A percentile compares a stretch with the other conserved stretches of the same genome.
Evolutionary conservation across 2,329 filamentous ascomycete genomes (phyloP).

Genomic region (Calonectria henricotiae): DNA sequence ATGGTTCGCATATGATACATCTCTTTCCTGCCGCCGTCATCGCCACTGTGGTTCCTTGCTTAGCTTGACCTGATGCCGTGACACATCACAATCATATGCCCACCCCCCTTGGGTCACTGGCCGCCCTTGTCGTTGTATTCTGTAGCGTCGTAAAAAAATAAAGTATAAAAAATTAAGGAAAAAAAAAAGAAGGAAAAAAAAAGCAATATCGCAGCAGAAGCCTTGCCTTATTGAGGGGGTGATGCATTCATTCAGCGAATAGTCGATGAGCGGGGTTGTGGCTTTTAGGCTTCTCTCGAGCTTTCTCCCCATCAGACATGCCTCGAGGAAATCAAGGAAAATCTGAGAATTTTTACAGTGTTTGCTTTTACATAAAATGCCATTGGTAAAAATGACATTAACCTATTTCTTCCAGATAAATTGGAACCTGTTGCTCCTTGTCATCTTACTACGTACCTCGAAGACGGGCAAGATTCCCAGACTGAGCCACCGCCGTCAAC

Average conservation of each 20-base stretch:
- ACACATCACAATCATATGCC: conserved; percentile 15
- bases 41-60: background rate
- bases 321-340: background rate
- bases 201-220: background rate
- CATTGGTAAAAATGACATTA: background rate
- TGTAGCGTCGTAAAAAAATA: background rate
- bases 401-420: background rate
- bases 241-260: background rate
- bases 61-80: background rate
- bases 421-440: too few species aligned
- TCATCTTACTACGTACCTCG: background rate
- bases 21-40: background rate
- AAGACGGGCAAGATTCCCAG: background rate
- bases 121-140: conserved; percentile 8
- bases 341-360: too few species aligned
- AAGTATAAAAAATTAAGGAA: conserved; percentile 12
- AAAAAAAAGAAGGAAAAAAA: conserved; percentile 12
- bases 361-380: too few species aligned
- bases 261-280: background rate
- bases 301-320: background rate
- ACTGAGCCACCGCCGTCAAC: background rate
- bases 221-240: background rate
- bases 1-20: conserved; percentile 10
- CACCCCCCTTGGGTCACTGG: background rate
- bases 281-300: background rate